Evolutionary conservation across 257 asterid species (phyloP).

Genomic region (Parsonsia alboflavescens): DNA sequence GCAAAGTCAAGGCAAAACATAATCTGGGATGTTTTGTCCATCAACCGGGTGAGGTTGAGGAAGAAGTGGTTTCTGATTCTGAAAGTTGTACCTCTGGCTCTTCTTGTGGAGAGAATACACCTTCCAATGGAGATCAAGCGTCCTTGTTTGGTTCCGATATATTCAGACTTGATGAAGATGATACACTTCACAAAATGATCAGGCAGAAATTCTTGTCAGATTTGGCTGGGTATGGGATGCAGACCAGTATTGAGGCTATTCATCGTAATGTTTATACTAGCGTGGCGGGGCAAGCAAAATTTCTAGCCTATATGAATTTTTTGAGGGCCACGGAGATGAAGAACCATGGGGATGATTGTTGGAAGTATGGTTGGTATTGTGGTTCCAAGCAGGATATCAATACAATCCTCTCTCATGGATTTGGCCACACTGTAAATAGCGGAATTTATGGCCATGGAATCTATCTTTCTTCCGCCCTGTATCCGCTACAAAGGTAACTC

Average conservation of each 20-base stretch:
- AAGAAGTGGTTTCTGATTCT: slow-evolving; percentile 16
- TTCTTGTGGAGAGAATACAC: neutral
- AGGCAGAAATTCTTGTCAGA: slow-evolving; percentile 2
- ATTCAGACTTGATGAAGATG: slow-evolving; percentile 6
- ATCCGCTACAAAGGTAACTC: slow-evolving; percentile 16
- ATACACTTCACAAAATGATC: neutral
- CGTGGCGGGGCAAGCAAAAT: slow-evolving; percentile 9
- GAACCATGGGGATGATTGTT: slow-evolving; percentile 11
- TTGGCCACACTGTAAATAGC: slow-evolving; percentile 10
- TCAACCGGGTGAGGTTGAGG: neutral
- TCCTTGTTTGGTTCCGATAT: slow-evolving; percentile 1
- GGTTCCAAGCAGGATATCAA: slow-evolving; percentile 23
- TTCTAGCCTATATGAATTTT: slow-evolving; percentile 9
- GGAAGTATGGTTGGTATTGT: slow-evolving; percentile 28
- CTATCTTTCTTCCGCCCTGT: slow-evolving; percentile 16
- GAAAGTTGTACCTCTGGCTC: slow-evolving; percentile 11
- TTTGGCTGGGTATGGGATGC: slow-evolving; percentile 13
- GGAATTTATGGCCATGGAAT: slow-evolving; percentile 24
- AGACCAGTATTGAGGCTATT: slow-evolving; percentile 17
- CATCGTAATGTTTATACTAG: slow-evolving; percentile 8
- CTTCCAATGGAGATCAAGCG: neutral
- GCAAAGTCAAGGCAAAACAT: neutral
- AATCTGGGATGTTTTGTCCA: no score
- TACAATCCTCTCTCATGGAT: slow-evolving; percentile 22
- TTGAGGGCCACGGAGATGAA: slow-evolving; percentile 4